A percentile compares a stretch with the other conserved stretches of the same genome.
Conservation (phyloP, 2,329 filamentous ascomycete species). For the Diaporthe aspalathi region DNA sequence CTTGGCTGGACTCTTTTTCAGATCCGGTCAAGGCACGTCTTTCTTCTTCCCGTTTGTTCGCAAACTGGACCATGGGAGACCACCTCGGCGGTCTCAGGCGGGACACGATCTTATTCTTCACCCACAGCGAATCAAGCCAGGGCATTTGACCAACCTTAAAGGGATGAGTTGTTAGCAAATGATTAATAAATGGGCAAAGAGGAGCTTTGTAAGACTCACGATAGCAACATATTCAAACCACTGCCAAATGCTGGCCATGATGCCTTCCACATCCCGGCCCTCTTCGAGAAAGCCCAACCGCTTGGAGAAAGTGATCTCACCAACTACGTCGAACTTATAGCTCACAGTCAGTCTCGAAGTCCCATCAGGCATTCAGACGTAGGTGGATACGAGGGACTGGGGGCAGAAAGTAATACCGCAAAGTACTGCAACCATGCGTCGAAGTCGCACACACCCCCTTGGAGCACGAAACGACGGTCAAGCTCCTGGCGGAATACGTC, state of each 20-base stretch:
- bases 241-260: conserved; percentile 5
- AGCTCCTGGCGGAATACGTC: conserved; percentile 18
- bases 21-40: neutral
- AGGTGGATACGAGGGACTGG: neutral
- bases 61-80: conserved; percentile 5
- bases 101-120: neutral
- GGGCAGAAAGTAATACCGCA: neutral
- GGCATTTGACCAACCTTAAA: conserved; percentile 8
- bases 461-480: conserved; percentile 8
- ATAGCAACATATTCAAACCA: conserved; percentile 17
- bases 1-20: neutral
- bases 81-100: neutral
- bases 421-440: conserved; percentile 30
- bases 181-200: neutral
- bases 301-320: conserved; percentile 12
- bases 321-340: neutral
- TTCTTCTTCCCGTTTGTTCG: conserved; percentile 9
- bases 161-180: neutral
- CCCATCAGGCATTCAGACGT: too few species aligned
- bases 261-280: neutral
- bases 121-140: conserved; percentile 2
- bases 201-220: neutral
- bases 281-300: conserved; percentile 1
- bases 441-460: neutral
- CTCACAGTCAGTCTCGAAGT: neutral